Percentiles rank a stretch among this genome's conserved stretches.
phyloP scores from a whole-genome alignment of 1,139 yeast species.

The Komagataea norvegica region DNA sequence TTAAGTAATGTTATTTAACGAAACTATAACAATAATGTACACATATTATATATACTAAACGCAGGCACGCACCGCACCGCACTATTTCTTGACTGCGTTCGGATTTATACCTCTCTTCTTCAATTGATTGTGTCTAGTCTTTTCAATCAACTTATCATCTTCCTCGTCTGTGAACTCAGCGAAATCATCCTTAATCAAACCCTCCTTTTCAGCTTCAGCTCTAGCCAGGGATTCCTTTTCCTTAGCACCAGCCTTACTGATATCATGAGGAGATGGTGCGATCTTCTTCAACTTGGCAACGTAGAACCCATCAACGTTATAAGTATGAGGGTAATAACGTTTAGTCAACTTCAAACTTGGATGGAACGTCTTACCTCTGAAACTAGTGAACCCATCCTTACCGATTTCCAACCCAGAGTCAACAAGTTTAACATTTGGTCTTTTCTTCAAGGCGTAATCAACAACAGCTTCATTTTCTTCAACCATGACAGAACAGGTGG shows the following conservation, averaged over 20 bases:
- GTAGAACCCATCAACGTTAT: constrained; percentile 96
- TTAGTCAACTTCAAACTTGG: constrained; percentile 74
- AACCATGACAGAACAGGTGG: constrained; percentile 97
- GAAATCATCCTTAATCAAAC: constrained; percentile 80
- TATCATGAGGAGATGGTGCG: constrained; percentile 79
- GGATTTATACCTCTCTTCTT: constrained; percentile 83
- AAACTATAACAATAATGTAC: too few relatives aligned
- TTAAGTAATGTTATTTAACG: too few relatives aligned
- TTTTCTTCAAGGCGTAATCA: constrained; percentile 93
- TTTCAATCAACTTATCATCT: constrained; percentile 71
- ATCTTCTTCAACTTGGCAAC: constrained; percentile 95
- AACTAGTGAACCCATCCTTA: constrained; percentile 90
- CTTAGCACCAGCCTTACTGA: constrained; percentile 81
- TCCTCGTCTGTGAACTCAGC: constrained; percentile 69
- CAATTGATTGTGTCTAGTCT: constrained; percentile 66
- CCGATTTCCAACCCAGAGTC: constrained; percentile 94
- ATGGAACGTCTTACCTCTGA: constrained; percentile 88
- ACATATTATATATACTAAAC: too few relatives aligned
- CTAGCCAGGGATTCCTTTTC: constrained; percentile 81
- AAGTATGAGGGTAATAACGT: constrained; percentile 97
- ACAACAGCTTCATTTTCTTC: constrained; percentile 99
- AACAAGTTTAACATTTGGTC: constrained; percentile 93
- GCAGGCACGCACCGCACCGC: background rate
- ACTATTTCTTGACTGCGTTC: constrained; percentile 23
- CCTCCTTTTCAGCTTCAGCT: constrained; percentile 67